phyloP scores from a whole-genome alignment of 202 grass and related monocot species.

The Digitaria exilis region DNA sequence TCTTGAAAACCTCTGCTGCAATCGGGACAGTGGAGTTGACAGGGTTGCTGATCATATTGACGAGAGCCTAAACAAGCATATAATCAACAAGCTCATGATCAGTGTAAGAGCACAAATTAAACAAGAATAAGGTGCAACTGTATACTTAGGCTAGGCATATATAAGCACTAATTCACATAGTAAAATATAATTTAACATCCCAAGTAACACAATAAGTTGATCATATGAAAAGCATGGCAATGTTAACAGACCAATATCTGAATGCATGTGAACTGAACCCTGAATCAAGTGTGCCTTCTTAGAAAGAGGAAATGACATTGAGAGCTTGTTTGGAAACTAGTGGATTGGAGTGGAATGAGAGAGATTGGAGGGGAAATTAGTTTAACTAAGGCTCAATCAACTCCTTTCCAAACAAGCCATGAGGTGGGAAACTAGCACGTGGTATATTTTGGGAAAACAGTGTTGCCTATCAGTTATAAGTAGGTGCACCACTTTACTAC shows the following conservation, averaged over 20 bases:
- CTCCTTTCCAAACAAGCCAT: background rate
- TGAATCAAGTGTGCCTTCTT: background rate
- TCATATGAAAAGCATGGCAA: background rate
- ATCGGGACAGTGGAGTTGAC: slow-evolving; percentile 95
- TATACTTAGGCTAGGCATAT: background rate
- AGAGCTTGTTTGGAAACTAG: too few species aligned
- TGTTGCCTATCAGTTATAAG: background rate
- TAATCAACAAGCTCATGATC: slow-evolving; percentile 7
- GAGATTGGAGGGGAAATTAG: too few species aligned
- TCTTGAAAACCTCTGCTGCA: slow-evolving; percentile 93
- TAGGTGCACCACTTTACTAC: background rate
- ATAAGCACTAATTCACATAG: background rate
- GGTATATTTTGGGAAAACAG: background rate
- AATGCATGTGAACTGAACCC: background rate
- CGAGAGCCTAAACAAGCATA: slow-evolving; percentile 61
- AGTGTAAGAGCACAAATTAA: background rate
- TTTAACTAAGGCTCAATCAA: too few species aligned
- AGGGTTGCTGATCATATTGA: slow-evolving; percentile 98
- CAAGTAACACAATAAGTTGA: background rate
- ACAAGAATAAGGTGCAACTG: background rate
- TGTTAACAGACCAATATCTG: background rate
- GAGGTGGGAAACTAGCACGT: background rate
- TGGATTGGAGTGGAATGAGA: too few species aligned
- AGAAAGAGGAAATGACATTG: background rate
- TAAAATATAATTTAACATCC: background rate